A percentile compares a stretch with the other conserved stretches of the same genome.
Evolutionary conservation across 73 alveolate species (phyloP).

Genomic region (Stentor roeselii): DNA sequence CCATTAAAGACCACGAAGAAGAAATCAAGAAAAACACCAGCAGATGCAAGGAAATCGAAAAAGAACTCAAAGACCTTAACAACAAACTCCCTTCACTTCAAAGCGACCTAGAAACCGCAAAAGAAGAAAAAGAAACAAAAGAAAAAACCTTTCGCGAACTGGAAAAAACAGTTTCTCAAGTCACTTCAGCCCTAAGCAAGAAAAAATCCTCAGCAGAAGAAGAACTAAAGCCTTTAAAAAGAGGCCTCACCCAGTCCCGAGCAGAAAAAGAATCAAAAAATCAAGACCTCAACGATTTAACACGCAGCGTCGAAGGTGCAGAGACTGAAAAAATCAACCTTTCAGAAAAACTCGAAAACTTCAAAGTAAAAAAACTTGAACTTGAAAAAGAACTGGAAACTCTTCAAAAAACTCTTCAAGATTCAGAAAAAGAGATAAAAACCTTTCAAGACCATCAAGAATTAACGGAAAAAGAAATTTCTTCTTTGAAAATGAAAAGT

Average conservation of each 20-base stretch:
- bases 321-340: not conserved
- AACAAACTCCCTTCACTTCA: slow-evolving; percentile 18
- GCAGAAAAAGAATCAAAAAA: not conserved
- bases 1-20: slow-evolving; percentile 35
- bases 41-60: slow-evolving; percentile 41
- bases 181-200: not conserved
- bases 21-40: slow-evolving; percentile 1
- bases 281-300: not conserved
- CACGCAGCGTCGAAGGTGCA: not conserved
- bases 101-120: slow-evolving; percentile 20
- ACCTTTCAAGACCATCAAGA: not conserved
- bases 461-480: not conserved
- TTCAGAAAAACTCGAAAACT: no score
- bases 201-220: slow-evolving; percentile 18
- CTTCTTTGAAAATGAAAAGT: no score
- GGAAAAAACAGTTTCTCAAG: not conserved
- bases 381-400: not conserved
- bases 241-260: not conserved
- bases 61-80: slow-evolving; percentile 11
- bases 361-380: not conserved
- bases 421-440: not conserved
- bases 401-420: no score
- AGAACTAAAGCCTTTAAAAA: not conserved
- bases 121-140: slow-evolving; percentile 26
- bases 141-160: not conserved